Evolutionary conservation across 2,329 filamentous ascomycete species (phyloP), one percentile per base, ranked within the genome.

Genomic region (Alternaria sp.): DNA sequence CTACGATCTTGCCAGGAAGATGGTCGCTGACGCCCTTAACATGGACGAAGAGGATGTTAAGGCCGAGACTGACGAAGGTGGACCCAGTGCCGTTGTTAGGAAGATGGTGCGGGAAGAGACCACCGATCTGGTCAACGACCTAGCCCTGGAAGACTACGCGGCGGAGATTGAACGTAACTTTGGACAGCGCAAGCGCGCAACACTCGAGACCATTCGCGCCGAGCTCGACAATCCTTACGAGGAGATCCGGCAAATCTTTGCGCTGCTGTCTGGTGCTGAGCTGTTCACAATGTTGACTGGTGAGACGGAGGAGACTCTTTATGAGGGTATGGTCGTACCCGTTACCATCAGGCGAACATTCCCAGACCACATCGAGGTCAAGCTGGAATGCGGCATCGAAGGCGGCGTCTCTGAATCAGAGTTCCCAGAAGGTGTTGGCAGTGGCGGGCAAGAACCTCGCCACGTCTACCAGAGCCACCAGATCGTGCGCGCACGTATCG

Each of bases 31-130:
- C 84, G 96, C 96, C 15, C 85, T 99, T 51, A 95, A 97, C 77
- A 86, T 99, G 69, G 96, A 99, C 72, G 96, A 99, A 81, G 96
- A 99, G 83, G 96, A 99, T 74, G 93, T 99, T 77, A 96, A 97
- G 81, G 93, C 92, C 1, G 94, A 98, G 81, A 91, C 91, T 6
- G 93, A 97, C 69, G 93, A 97, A 75, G 93, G 93, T 67, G 96
- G 96, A 0, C 86, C 91, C 0, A 93, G 92, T 15, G 96, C 95
- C 8, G 94, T 98, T 70, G 93, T 99, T 58, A 90, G 94, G 66
- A 96, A 95, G 80, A 88, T 99, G n/a, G 92, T 99, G 79, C 92
- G 93, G 75, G 93, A 98, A 60, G 93, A 97, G 51, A 91, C 93
- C 69, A 93, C 96, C 72, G 95, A 98, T 74, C 92, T 94, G 75